These are phyloP conservation scores for Sporothrix sp. DNA, from an alignment of 2,329 filamentous ascomycete species.

Conservation along the genomic window DNA sequence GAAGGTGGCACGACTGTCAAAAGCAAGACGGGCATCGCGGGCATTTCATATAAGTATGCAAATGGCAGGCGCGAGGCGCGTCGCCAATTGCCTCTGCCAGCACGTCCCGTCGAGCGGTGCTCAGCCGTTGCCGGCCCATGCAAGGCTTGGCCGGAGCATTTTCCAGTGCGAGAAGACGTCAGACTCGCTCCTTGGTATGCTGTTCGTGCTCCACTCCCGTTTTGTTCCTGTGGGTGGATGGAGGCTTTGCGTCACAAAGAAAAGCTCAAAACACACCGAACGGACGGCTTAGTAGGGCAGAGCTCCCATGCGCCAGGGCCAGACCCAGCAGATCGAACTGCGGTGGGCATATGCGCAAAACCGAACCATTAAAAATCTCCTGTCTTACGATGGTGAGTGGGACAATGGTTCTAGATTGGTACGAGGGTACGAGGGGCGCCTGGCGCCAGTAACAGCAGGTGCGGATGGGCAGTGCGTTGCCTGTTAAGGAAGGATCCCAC, in stretches of 20 bases:
- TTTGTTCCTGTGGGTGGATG: slow-evolving; percentile 2
- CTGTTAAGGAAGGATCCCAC: not conserved
- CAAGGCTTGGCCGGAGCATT: slow-evolving; percentile 3
- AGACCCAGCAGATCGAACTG: slow-evolving; percentile 7
- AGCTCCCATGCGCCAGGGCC: slow-evolving; percentile 3
- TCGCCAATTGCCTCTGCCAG: not conserved
- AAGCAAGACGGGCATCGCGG: slow-evolving; percentile 5
- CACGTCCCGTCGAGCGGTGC: slow-evolving; percentile 2
- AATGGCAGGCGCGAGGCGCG: slow-evolving; percentile 2
- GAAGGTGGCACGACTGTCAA: slow-evolving; percentile 9
- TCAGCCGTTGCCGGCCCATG: slow-evolving; percentile 1
- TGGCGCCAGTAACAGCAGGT: not conserved
- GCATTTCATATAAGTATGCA: slow-evolving; percentile 12
- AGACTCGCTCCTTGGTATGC: not conserved
- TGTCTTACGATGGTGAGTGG: slow-evolving; percentile 12
- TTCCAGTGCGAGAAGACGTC: not conserved
- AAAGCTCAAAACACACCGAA: no score
- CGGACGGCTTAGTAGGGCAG: no score
- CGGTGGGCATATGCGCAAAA: slow-evolving; percentile 14
- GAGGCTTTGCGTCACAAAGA: not conserved
- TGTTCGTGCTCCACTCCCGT: not conserved
- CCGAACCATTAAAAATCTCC: slow-evolving; percentile 12
- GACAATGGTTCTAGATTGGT: slow-evolving; percentile 5
- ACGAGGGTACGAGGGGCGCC: not conserved
- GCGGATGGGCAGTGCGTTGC: not conserved